phyloP scores from a whole-genome alignment of 106 monocot species.

The Dendrobium officinale region DNA sequence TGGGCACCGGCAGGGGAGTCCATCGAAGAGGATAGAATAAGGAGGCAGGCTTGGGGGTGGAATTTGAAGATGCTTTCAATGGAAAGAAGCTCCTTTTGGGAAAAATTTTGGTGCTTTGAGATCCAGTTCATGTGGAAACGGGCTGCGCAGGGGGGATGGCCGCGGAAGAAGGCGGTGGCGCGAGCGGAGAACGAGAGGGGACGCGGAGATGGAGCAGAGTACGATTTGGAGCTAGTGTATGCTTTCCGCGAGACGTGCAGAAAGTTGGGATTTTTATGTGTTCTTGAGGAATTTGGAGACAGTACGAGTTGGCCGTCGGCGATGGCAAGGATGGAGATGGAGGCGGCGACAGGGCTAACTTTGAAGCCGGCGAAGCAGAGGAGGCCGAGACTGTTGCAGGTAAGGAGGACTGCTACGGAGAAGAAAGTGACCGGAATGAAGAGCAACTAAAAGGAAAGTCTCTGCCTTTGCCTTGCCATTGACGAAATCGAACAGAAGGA shows the following conservation, averaged over 20 bases:
- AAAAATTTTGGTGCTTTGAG: slow-evolving; percentile 31
- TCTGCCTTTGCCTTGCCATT: neutral
- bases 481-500: neutral
- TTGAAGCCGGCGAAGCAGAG: neutral
- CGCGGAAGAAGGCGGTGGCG: slow-evolving; percentile 32
- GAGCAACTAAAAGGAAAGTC: neutral
- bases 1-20: slow-evolving; percentile 38
- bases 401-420: neutral
- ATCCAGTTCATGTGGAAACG: slow-evolving; percentile 92
- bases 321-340: neutral
- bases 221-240: neutral
- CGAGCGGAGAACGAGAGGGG: slow-evolving; percentile 25
- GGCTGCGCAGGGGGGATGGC: slow-evolving; percentile 20
- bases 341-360: neutral
- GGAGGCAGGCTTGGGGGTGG: slow-evolving; percentile 60
- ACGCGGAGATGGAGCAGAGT: neutral
- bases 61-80: slow-evolving; percentile 70
- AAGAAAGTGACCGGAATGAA: neutral
- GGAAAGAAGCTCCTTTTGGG: slow-evolving; percentile 44
- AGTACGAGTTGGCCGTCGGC: neutral
- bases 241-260: neutral
- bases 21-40: slow-evolving; percentile 57
- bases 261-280: neutral
- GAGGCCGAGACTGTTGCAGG: neutral
- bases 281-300: neutral